These are phyloP conservation scores for Flaveria robusta DNA, from an alignment of 129 eudicot genomes.

Conservation along the genomic window DNA sequence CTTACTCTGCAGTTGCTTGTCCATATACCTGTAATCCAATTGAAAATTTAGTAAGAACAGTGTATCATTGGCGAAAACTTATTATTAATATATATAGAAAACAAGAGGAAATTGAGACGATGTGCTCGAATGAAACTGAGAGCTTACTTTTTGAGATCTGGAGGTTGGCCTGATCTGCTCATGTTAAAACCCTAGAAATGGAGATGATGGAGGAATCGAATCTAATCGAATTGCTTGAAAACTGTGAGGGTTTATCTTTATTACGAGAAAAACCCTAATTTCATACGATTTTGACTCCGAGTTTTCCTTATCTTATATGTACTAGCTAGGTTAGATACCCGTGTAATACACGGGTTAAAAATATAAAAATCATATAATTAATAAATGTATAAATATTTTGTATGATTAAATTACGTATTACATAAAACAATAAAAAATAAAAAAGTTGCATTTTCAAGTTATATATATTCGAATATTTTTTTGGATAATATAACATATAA, in stretches of 20 bases:
- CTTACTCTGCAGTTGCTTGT: constrained; percentile 41
- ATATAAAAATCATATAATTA: too few relatives aligned
- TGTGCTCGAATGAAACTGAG: not conserved
- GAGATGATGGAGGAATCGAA: not conserved
- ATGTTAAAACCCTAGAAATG: constrained; percentile 31
- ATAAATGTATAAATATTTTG: too few relatives aligned
- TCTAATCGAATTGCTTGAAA: constrained; percentile 6
- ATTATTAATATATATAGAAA: constrained; percentile 2
- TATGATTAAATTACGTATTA: too few relatives aligned
- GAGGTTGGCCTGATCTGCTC: constrained; percentile 85
- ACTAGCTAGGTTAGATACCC: too few relatives aligned
- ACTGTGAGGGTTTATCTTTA: not conserved
- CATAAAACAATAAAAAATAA: too few relatives aligned
- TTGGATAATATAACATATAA: too few relatives aligned
- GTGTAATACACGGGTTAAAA: too few relatives aligned
- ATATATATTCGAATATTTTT: too few relatives aligned
- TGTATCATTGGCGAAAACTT: not conserved
- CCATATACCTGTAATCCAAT: constrained; percentile 39
- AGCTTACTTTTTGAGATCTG: constrained; percentile 71
- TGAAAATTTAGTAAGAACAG: not conserved
- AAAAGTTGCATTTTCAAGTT: too few relatives aligned
- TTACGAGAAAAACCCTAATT: constrained; percentile 25
- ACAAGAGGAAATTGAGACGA: not conserved
- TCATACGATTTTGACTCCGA: constrained; percentile 1
- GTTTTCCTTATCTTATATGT: too few relatives aligned